Evolutionary conservation across 257 asterid genomes (phyloP), one percentile per base, ranked within the genome.

Genomic region (Cordia subcordata): DNA sequence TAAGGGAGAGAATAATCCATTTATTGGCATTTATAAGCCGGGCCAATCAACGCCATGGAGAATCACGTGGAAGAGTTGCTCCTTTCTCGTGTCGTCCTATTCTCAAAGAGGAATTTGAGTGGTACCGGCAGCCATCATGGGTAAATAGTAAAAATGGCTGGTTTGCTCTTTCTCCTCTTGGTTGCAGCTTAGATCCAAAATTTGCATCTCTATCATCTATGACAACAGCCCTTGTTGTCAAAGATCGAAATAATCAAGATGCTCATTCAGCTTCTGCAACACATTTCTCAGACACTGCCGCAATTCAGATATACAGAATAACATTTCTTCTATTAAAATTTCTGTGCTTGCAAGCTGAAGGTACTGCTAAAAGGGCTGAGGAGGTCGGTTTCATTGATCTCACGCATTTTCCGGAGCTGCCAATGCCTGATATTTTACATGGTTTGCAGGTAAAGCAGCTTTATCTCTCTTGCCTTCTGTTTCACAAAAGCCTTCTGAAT

Each of bases 381-480:
- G 99, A 85, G 69, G 83, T 83, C 50, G 97, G 99, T 63, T 86
- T 81, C 68, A 82, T 93, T 40, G 96, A 93, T 73, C 80, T 80
- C 64, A 84, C 93, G 38, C 86, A 76, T 69, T 93, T 89, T 61
- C 99, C 99, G 0, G 99, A 93, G 81, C 83, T 93, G 13, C 97
- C 99, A 37, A 83, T 89, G 97, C 97, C 99, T 60, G 97, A 89
- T 60, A 85, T 93, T 76, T 79, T 93, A 52, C 97, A 89, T 57
- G 93, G 95, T 38, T 76, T 89, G 81, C 99, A 89, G 96, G 99
- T 82, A 55, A 4, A 32, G 44, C 33, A 5, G 40, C 69, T 16
- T 22, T 62, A 32, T 55, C 46, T 54, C 46, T 54, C 47, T 19
- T 39, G 54, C 22, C 56, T 38, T 19, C 38, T 51, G 53, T 3